Percentiles rank a stretch among this genome's conserved stretches.
Evolutionary conservation across 768 basidiomycete genomes (phyloP).

Genomic region (Pisolithus tinctorius): DNA sequence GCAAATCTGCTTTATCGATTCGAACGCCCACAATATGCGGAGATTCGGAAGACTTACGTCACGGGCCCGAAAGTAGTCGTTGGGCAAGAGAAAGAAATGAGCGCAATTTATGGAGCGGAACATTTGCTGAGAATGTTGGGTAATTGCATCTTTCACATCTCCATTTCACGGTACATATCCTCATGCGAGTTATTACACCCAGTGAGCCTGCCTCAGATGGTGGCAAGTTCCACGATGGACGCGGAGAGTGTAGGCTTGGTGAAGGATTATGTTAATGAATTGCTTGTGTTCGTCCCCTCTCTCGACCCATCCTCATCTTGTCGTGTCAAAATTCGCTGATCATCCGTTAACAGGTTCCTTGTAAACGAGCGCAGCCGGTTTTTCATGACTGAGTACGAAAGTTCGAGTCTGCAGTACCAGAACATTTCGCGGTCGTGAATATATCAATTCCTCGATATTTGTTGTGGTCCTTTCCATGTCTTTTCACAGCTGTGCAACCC

Average conservation of each 20-base stretch:
- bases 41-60: slow-evolving; percentile 64
- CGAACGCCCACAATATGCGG: slow-evolving; percentile 89
- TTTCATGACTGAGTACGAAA: slow-evolving; percentile 76
- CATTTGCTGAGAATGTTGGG: slow-evolving; percentile 90
- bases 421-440: slow-evolving; percentile 69
- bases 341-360: slow-evolving; percentile 55
- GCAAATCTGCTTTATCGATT: slow-evolving; percentile 90
- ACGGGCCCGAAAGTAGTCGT: slow-evolving; percentile 67
- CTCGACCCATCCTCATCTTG: not conserved
- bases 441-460: slow-evolving; percentile 1
- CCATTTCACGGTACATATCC: not conserved
- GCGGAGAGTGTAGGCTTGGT: slow-evolving; percentile 77
- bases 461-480: not conserved
- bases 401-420: slow-evolving; percentile 70
- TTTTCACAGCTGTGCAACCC: not conserved
- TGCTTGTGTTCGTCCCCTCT: slow-evolving; percentile 58
- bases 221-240: slow-evolving; percentile 86
- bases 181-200: slow-evolving; percentile 5
- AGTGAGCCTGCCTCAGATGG: slow-evolving; percentile 93
- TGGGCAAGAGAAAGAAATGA: slow-evolving; percentile 78
- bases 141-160: slow-evolving; percentile 31
- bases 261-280: slow-evolving; percentile 83
- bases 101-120: slow-evolving; percentile 88
- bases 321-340: not conserved
- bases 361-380: slow-evolving; percentile 62